Percentiles rank a stretch among this genome's conserved stretches.
phyloP scores from a whole-genome alignment of 768 basidiomycete species.

The Lentinula detonsa region DNA sequence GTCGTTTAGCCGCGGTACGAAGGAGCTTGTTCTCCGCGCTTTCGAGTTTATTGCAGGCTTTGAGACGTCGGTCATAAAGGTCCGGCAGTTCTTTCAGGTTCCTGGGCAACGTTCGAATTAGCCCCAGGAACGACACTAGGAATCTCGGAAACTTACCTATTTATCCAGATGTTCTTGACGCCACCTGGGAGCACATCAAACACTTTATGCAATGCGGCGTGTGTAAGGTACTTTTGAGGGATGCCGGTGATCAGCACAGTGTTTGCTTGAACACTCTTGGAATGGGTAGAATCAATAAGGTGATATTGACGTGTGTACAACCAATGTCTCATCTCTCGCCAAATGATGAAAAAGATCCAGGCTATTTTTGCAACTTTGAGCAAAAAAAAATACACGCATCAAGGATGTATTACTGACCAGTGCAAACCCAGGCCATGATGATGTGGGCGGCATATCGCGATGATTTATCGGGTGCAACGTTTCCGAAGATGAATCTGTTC shows the following conservation, averaged over 20 bases:
- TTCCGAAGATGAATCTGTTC: conserved; percentile 76
- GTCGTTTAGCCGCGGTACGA: conserved; percentile 69
- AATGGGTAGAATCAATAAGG: conserved; percentile 69
- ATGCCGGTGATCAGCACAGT: conserved; percentile 91
- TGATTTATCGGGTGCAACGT: conserved; percentile 46
- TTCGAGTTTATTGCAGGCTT: conserved; percentile 77
- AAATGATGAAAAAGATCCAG: conserved; percentile 85
- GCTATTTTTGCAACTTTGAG: conserved; percentile 29
- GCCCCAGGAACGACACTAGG: too few relatives aligned
- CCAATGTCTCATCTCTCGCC: conserved; percentile 75
- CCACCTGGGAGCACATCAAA: conserved; percentile 89
- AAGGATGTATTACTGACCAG: conserved; percentile 37
- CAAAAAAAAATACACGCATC: neutral
- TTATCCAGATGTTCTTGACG: conserved; percentile 88
- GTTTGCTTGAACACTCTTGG: conserved; percentile 78
- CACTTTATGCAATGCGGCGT: conserved; percentile 55
- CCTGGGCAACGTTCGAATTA: conserved; percentile 23
- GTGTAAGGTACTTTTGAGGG: conserved; percentile 70
- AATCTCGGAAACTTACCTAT: conserved; percentile 39
- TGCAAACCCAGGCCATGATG: conserved; percentile 70
- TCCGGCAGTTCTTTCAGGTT: conserved; percentile 86
- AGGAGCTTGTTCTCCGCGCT: conserved; percentile 77
- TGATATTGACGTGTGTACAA: conserved; percentile 74
- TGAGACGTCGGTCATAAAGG: conserved; percentile 68
- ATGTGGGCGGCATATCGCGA: conserved; percentile 74